A percentile compares a stretch with the other conserved stretches of the same genome.
Evolutionary conservation across 2,329 filamentous ascomycete species (phyloP).

Genomic region (Fusarium praegraminearum): DNA sequence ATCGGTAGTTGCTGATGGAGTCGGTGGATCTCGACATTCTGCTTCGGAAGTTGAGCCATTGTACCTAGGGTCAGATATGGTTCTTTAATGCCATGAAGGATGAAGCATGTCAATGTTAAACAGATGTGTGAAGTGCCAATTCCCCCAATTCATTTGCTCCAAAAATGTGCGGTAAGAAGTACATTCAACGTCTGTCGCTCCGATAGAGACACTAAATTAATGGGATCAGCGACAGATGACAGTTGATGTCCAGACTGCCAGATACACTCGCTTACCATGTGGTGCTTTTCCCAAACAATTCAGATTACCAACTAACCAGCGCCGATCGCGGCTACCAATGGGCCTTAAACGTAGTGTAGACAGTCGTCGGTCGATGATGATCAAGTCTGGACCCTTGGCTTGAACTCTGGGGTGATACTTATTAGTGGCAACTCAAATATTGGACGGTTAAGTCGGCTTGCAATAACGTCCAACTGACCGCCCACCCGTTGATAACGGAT

Average conservation of each 20-base stretch:
- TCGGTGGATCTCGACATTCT: conserved; percentile 8
- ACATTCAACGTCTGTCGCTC: neutral
- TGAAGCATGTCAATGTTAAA: too few relatives aligned
- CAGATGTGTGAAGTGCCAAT: neutral
- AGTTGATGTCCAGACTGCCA: neutral
- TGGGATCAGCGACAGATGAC: neutral
- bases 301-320: neutral
- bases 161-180: neutral
- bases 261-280: neutral
- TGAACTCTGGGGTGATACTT: conserved; percentile 14
- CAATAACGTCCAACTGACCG: neutral
- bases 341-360: neutral
- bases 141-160: neutral
- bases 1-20: conserved; percentile 23
- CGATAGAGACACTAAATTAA: neutral
- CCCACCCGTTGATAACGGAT: conserved; percentile 6
- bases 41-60: conserved; percentile 19
- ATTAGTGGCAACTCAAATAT: neutral
- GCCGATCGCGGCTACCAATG: conserved; percentile 9
- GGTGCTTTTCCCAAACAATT: neutral
- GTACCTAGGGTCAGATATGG: neutral
- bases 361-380: neutral
- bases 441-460: neutral
- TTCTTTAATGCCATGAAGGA: neutral
- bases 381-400: conserved; percentile 1